Conservation (phyloP, 192 early-diverging fungal species). For the Linnemannia schmuckeri region DNA sequence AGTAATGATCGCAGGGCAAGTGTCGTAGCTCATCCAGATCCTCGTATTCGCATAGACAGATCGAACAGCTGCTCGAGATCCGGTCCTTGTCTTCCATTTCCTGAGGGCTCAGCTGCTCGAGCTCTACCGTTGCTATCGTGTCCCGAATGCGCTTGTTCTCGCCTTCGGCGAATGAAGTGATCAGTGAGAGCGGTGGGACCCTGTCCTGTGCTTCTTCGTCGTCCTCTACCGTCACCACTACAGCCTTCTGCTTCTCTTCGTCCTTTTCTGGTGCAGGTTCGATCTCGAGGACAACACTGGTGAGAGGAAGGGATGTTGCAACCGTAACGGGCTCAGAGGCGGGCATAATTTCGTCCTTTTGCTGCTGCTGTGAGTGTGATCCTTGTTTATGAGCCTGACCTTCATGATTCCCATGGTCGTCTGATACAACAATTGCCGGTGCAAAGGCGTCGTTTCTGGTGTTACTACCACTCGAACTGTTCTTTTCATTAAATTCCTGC, state of each 20-base stretch:
- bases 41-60: constrained; percentile 84
- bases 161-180: neutral
- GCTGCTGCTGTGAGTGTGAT: neutral
- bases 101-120: constrained; percentile 11
- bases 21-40: constrained; percentile 78
- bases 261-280: neutral
- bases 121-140: neutral
- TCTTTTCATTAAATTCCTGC: neutral
- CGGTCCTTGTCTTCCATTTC: constrained; percentile 12
- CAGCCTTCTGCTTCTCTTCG: neutral
- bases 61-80: constrained; percentile 71
- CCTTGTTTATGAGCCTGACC: neutral
- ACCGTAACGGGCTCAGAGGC: neutral
- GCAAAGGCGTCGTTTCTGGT: neutral
- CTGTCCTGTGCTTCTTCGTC: neutral
- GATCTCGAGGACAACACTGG: neutral
- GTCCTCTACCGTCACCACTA: neutral
- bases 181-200: neutral
- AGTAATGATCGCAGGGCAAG: constrained; percentile 82
- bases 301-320: neutral
- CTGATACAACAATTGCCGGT: constrained; percentile 40
- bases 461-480: neutral
- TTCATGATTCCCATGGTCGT: neutral
- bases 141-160: neutral
- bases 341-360: constrained; percentile 1